A percentile compares a stretch with the other conserved stretches of the same genome.
Conservation (phyloP, 805 yeast species). For the Candida hungchunana region DNA sequence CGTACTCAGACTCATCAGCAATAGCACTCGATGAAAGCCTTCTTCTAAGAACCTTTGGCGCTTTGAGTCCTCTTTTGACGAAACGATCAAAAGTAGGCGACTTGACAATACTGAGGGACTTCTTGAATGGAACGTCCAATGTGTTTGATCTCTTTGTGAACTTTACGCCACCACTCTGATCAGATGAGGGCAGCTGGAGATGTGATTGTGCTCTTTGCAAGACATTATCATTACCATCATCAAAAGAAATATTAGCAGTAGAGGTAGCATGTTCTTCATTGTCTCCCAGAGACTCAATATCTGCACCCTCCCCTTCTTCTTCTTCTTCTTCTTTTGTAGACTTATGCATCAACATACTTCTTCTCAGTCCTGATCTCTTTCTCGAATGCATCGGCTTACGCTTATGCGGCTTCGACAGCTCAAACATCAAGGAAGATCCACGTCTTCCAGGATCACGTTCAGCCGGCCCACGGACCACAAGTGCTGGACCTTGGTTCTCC, state of each 20-base stretch:
- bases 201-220: slow-evolving; percentile 31
- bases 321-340: background rate
- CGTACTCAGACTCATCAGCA: slow-evolving; percentile 17
- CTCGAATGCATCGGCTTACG: slow-evolving; percentile 11
- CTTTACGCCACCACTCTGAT: slow-evolving; percentile 34
- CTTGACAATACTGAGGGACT: slow-evolving; percentile 24
- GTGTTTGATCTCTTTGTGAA: slow-evolving; percentile 45
- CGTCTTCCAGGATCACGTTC: slow-evolving; percentile 45
- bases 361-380: slow-evolving; percentile 17
- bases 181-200: slow-evolving; percentile 32
- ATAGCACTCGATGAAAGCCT: slow-evolving; percentile 25
- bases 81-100: slow-evolving; percentile 48
- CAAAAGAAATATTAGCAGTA: too few relatives aligned
- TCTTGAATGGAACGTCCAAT: slow-evolving; percentile 34
- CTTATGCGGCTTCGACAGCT: slow-evolving; percentile 17
- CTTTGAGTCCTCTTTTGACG: slow-evolving; percentile 31
- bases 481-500: slow-evolving; percentile 70
- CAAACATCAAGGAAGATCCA: slow-evolving; percentile 28
- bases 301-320: slow-evolving; percentile 3
- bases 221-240: slow-evolving; percentile 22
- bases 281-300: slow-evolving; percentile 8
- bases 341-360: slow-evolving; percentile 10
- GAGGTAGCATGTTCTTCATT: too few relatives aligned
- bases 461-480: slow-evolving; percentile 73
- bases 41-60: slow-evolving; percentile 26